Base-by-base conservation (phyloP, 129 eudicot genomes). In the Centella asiatica region DNA sequence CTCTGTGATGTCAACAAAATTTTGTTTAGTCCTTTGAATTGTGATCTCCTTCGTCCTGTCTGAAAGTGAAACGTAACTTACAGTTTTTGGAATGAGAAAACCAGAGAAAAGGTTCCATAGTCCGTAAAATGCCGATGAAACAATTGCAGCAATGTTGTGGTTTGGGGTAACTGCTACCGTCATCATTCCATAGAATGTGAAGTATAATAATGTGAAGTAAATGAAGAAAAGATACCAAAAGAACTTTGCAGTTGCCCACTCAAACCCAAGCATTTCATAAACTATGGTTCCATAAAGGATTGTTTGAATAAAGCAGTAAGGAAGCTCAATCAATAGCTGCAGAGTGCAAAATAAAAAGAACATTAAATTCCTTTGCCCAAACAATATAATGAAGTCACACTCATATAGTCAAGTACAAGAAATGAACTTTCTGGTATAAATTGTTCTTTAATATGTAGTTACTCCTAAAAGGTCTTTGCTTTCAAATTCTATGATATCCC, bases 111-210 rank as follows among this genome's bases (percentile, higher is more conserved):
- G 68, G 22, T 70, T 76, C 81, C 81, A 76, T 28, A 76, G 0
- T 8, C 50, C 49, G 42, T 52, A 70, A 47, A 76, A 76, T 28
- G 48, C 33, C 6, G 69, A 26, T 3, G 81, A 71, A 19, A 70
- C 31, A 1, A 76, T 59, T 29, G 72, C 57, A 18, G 81, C 69
- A 17, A 76, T 27, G 52, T 60, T 64, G 57, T 59, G 77, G 51
- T 70, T 65, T 6, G 81, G 81, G n/a, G 81, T 64, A 20, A 70
- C 69, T 0, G 73, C 76, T 53, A 76, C 76, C 12, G 67, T 45
- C 81, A 76, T 76, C 81, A 76, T 76, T 9, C 81, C 81, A 32
- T 62, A 70, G 51, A 69, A 72, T 28, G 73, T 72, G 65, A 44
- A 75, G 52, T 62, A 75, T 18, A 69, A 28, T 22, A 75, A 65